Evolutionary conservation across 1,284 basidiomycete species (phyloP).

Genomic region (Ceratobasidium sp.): DNA sequence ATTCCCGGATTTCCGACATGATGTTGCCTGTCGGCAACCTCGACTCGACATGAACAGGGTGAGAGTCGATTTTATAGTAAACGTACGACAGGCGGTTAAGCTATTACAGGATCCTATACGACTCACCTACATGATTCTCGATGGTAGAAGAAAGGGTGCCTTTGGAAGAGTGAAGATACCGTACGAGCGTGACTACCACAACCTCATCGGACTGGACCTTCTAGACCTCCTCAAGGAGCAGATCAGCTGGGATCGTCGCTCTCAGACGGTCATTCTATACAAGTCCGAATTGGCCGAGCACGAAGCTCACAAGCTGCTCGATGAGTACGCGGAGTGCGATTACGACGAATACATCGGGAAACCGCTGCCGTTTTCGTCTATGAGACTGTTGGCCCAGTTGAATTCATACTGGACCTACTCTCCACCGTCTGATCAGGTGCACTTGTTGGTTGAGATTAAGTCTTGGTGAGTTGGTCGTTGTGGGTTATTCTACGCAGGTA

Average conservation of each 20-base stretch:
- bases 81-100: background rate
- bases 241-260: background rate
- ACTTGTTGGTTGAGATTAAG: conserved; percentile 1
- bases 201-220: background rate
- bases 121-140: background rate
- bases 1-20: background rate
- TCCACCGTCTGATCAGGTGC: background rate
- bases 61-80: background rate
- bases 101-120: background rate
- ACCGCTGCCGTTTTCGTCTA: background rate
- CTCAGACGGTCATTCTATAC: background rate
- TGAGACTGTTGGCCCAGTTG: background rate
- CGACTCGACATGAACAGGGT: too few relatives aligned
- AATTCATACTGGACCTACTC: background rate
- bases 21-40: background rate
- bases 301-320: background rate
- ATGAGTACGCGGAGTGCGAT: background rate
- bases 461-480: background rate
- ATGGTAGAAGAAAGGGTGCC: background rate
- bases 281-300: background rate
- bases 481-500: too few relatives aligned
- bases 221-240: background rate
- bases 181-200: background rate
- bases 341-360: background rate
- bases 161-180: background rate